These are phyloP conservation scores for Amorphotheca resinae DNA, from an alignment of 495 filamentous ascomycete species.

Conservation along the genomic window DNA sequence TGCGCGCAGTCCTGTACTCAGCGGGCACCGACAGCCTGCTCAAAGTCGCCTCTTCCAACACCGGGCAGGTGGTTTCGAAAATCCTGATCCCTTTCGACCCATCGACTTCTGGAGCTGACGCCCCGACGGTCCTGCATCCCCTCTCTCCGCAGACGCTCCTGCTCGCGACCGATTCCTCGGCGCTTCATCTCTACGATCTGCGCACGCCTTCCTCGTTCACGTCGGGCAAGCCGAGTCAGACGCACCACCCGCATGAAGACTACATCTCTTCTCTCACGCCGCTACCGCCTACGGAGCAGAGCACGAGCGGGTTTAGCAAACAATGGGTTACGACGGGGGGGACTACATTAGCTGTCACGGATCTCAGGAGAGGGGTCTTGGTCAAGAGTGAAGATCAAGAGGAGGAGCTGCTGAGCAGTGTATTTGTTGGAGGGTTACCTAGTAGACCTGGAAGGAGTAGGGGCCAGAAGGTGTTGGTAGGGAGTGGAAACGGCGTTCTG, in stretches of 20 bases:
- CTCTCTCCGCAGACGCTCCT: conserved; percentile 82
- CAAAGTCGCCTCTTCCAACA: conserved; percentile 71
- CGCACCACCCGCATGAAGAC: conserved; percentile 77
- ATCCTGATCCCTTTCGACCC: conserved; percentile 41
- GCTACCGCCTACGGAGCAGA: conserved; percentile 61
- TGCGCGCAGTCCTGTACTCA: conserved; percentile 54
- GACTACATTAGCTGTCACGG: conserved; percentile 77
- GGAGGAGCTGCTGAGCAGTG: conserved; percentile 74
- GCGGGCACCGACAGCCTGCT: conserved; percentile 82
- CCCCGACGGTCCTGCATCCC: conserved; percentile 62
- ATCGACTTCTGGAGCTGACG: conserved; percentile 37
- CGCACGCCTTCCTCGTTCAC: conserved; percentile 51
- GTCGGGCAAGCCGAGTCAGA: conserved; percentile 51
- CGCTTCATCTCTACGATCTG: conserved; percentile 82
- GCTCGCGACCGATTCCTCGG: conserved; percentile 78
- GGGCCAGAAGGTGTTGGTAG: conserved; percentile 67
- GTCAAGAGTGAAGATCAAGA: conserved; percentile 86
- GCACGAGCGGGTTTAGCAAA: conserved; percentile 74
- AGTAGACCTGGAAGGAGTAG: conserved; percentile 47
- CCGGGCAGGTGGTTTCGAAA: conserved; percentile 71
- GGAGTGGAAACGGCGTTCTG: conserved; percentile 64
- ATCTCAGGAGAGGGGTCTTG: conserved; percentile 70
- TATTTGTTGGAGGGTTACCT: conserved; percentile 55
- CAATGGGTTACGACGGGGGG: conserved; percentile 90
- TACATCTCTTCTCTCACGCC: conserved; percentile 85